phyloP scores from a whole-genome alignment of 192 early-diverging fungal species.

The Rhizophagus clarus region DNA sequence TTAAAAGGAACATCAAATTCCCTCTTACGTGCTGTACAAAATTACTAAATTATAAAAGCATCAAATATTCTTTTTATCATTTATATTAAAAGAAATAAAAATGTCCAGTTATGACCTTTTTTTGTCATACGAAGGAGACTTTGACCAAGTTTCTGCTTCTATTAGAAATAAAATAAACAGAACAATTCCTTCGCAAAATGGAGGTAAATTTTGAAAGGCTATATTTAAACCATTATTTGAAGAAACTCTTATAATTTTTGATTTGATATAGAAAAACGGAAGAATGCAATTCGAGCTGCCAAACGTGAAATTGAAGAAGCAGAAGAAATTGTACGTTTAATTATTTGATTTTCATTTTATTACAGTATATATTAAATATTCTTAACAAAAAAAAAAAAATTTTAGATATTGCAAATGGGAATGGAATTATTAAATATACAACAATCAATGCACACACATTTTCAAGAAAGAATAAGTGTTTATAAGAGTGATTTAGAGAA shows the following conservation, averaged over 20 bases:
- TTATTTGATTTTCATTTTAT: neutral
- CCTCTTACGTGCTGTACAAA: no score
- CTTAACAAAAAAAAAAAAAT: neutral
- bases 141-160: conserved; percentile 59
- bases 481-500: conserved; percentile 84
- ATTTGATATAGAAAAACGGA: conserved; percentile 63
- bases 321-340: conserved; percentile 76
- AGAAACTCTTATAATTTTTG: neutral
- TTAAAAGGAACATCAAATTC: no score
- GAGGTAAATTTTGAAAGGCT: neutral
- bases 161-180: conserved; percentile 58
- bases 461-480: conserved; percentile 66
- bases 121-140: conserved; percentile 87
- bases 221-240: neutral
- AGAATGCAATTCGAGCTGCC: conserved; percentile 71
- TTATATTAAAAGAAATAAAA: no score
- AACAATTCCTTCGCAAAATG: conserved; percentile 23
- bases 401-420: conserved; percentile 87
- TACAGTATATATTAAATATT: neutral
- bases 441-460: conserved; percentile 58
- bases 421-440: conserved; percentile 84
- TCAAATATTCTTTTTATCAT: no score
- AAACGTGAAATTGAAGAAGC: conserved; percentile 89
- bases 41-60: no score
- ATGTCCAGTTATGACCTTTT: conserved; percentile 71